Base-by-base conservation (phyloP, 257 asterid species). In the Osmanthus fragrans region DNA sequence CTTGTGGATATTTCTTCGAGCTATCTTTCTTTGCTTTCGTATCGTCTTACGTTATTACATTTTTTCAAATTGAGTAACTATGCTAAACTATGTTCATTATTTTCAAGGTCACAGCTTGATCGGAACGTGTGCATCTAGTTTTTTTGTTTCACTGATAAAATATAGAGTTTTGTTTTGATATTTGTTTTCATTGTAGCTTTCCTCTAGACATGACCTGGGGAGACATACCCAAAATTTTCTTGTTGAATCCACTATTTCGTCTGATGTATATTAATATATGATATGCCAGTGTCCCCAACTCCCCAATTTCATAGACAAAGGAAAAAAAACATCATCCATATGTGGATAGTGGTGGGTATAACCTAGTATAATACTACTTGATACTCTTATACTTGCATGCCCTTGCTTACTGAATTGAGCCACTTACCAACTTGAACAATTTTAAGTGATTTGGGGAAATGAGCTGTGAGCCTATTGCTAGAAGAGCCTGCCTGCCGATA, bases 401-500 rank as follows among this genome's bases (percentile, higher is more conserved):
- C 25, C 0, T 54, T 54, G 64, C 64, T 19, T 4, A 54, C 27
- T 27, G 27, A 0, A 54, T 54, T 54, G 64, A 16, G 64, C 64
- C 64, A 49, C 60, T 49, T 16, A 49, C 60, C 60, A 19, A 49
- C 60, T 19, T 49, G 16, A 6, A 54, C 10, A 40, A 40, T 40
- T 54, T 19, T 54, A 9, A 54, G 64, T 15, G 2, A 10, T 54
- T 3, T n/a, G 60, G n/a, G 74, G 56, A 51, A 49, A 54, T 66
- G 36, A 27, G 69, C 54, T 32, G 27, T 25, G 56, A 67, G 71
- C 36, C 9, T 56, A 47, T 76, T 47, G 34, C 68, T 32, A 76
- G 69, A 13, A 45, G 45, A 60, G 29, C 72, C 63, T 56, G 15
- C 33, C 76, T 71, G 30, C 81, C 27, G n/a, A 47, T 13, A 27